Evolutionary conservation across 2,329 filamentous ascomycete species (phyloP).

Genomic region (Septoria petroselini): DNA sequence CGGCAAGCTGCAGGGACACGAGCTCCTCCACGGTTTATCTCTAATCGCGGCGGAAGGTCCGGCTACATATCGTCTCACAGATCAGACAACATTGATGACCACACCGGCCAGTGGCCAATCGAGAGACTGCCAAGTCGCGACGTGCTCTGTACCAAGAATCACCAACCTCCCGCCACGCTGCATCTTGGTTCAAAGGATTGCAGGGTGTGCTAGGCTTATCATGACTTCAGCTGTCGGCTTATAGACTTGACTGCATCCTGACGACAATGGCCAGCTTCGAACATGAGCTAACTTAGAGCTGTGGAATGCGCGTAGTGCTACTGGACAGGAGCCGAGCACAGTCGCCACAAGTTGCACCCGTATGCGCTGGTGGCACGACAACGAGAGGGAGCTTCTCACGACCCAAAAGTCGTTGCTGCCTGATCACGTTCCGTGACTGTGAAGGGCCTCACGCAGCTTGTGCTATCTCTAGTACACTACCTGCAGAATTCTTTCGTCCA

Average conservation of each 20-base stretch:
- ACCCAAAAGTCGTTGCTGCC: too few relatives aligned
- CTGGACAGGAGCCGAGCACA: too few relatives aligned
- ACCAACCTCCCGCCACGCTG: background rate
- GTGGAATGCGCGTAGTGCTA: background rate
- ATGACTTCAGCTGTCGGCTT: background rate
- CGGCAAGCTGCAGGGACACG: conserved; percentile 12
- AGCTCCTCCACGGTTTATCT: background rate
- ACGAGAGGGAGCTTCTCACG: too few relatives aligned
- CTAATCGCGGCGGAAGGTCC: background rate
- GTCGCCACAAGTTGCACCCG: too few relatives aligned
- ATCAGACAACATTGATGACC: conserved; percentile 9
- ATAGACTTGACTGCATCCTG: background rate
- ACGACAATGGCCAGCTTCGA: background rate
- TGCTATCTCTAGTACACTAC: background rate
- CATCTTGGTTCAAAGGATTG: background rate
- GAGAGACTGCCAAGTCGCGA: background rate
- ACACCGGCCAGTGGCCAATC: background rate
- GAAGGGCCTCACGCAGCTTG: too few relatives aligned
- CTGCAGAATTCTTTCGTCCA: background rate
- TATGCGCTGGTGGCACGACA: too few relatives aligned
- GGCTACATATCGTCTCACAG: conserved; percentile 6
- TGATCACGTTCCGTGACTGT: too few relatives aligned
- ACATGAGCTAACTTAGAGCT: background rate
- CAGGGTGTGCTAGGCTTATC: background rate
- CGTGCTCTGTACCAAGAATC: background rate